These are phyloP conservation scores for Ophiocordyceps camponoti-saundersi DNA, from an alignment of 2,329 filamentous ascomycete genomes.

Conservation along the genomic window DNA sequence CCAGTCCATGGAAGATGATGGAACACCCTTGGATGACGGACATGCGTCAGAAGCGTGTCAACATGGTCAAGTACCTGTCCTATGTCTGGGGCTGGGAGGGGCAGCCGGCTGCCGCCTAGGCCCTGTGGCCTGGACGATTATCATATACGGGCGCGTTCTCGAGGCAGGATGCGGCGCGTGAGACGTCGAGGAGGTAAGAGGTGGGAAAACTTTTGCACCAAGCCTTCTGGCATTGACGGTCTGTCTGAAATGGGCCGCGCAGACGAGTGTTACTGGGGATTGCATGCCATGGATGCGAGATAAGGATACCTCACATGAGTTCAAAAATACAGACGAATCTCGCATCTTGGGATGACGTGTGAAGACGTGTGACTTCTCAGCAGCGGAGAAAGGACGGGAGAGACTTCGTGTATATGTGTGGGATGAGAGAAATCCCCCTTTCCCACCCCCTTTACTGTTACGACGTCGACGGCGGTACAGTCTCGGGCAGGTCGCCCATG, in stretches of 20 bases:
- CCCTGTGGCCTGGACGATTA: neutral
- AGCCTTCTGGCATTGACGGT: neutral
- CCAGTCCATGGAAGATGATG: slow-evolving; percentile 95
- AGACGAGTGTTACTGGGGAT: neutral
- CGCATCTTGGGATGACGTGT: neutral
- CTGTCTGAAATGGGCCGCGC: neutral
- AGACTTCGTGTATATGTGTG: no score
- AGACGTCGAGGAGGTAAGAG: no score
- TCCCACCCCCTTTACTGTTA: neutral
- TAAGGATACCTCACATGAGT: neutral
- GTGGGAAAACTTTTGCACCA: neutral
- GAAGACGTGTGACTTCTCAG: no score
- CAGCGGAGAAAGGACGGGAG: no score
- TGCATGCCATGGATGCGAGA: neutral
- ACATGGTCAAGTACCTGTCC: slow-evolving; percentile 86
- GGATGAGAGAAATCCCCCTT: neutral
- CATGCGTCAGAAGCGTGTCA: slow-evolving; percentile 90
- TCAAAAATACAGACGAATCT: neutral
- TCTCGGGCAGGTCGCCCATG: slow-evolving; percentile 31
- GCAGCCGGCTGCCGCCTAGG: slow-evolving; percentile 2
- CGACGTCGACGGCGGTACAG: neutral
- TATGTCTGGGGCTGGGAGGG: slow-evolving; percentile 97
- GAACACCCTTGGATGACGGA: slow-evolving; percentile 98
- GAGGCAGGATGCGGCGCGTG: no score
- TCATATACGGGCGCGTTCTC: neutral